phyloP scores from a whole-genome alignment of 306 rosid genomes.

The Sindora glabra region DNA sequence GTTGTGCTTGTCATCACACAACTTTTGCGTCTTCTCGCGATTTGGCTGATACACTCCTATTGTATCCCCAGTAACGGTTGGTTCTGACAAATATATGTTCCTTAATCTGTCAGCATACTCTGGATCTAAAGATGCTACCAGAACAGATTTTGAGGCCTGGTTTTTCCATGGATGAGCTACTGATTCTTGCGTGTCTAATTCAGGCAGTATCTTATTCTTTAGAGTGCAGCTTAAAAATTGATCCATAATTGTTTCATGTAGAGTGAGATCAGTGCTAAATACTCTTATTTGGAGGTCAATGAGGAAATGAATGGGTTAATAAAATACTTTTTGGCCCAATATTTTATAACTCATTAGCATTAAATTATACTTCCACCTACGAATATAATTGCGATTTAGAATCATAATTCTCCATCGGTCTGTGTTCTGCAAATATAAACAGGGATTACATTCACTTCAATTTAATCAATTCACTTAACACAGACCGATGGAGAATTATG shows the following conservation, averaged over 20 bases:
- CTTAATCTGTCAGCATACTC: constrained; percentile 24
- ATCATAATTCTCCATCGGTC: too few species aligned
- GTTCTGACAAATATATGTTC: constrained; percentile 30
- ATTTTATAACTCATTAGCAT: too few species aligned
- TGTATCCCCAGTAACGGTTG: constrained; percentile 30
- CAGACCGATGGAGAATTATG: too few species aligned
- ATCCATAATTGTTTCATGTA: constrained; percentile 24
- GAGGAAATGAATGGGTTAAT: too few species aligned
- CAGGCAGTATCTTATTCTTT: constrained; percentile 31
- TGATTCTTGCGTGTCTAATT: background rate
- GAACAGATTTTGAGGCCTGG: constrained; percentile 21
- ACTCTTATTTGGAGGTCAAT: background rate
- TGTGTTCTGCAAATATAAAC: too few species aligned
- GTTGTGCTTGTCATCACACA: constrained; percentile 33
- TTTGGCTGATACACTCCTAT: constrained; percentile 37
- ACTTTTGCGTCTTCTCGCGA: constrained; percentile 35
- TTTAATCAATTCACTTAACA: too few species aligned
- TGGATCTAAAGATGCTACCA: constrained; percentile 28
- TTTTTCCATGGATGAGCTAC: background rate
- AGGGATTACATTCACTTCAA: too few species aligned
- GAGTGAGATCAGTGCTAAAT: background rate
- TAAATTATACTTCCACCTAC: too few species aligned
- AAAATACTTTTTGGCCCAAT: too few species aligned
- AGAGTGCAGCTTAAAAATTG: constrained; percentile 28
- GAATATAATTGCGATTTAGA: too few species aligned